Evolutionary conservation across 1,284 basidiomycete species (phyloP).

Genomic region (Ceratobasidium sp.): DNA sequence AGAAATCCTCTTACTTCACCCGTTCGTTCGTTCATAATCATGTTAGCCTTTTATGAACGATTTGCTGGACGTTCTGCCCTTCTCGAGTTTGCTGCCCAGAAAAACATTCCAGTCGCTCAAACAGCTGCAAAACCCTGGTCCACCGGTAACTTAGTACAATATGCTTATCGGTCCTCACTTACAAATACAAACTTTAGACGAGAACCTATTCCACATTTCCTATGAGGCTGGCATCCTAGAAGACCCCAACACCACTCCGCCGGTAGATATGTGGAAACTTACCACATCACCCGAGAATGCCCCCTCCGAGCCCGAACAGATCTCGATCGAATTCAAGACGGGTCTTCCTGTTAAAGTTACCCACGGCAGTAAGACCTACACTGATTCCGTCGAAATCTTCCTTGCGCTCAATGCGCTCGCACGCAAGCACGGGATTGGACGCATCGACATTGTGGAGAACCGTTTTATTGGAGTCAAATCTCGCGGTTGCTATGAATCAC

Average conservation of each 20-base stretch:
- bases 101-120: conserved; percentile 94
- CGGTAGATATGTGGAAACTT: conserved; percentile 99
- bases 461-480: conserved; percentile 99
- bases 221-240: conserved; percentile 99
- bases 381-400: conserved; percentile 97
- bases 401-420: conserved; percentile 91
- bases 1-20: neutral
- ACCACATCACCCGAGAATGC: conserved; percentile 89
- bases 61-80: conserved; percentile 96
- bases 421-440: conserved; percentile 94
- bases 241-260: conserved; percentile 95
- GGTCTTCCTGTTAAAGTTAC: conserved; percentile 90
- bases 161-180: neutral
- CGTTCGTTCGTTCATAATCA: neutral
- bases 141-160: conserved; percentile 66
- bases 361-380: conserved; percentile 67
- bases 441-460: conserved; percentile 99
- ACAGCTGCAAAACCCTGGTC: conserved; percentile 99
- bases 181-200: conserved; percentile 66
- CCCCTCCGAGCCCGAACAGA: conserved; percentile 83
- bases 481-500: conserved; percentile 98
- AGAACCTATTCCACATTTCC: conserved; percentile 99
- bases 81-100: conserved; percentile 90
- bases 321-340: conserved; percentile 87
- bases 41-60: conserved; percentile 93